These are phyloP conservation scores for Geoglossum glabrum DNA, from an alignment of 495 filamentous ascomycete genomes.

Conservation along the genomic window DNA sequence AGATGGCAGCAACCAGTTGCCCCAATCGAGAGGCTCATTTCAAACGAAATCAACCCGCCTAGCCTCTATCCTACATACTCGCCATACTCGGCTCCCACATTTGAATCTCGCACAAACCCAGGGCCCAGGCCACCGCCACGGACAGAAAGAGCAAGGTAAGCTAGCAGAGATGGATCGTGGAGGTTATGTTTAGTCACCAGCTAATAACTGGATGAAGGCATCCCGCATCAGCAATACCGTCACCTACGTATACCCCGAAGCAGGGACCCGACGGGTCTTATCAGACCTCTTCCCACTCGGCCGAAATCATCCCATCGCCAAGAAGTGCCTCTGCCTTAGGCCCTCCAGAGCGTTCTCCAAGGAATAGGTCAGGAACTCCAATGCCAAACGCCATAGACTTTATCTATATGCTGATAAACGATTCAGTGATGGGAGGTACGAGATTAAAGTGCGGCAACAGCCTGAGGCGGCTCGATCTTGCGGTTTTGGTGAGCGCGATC, in stretches of 20 bases:
- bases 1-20: neutral
- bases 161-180: neutral
- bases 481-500: slow-evolving; percentile 84
- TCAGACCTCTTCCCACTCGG: neutral
- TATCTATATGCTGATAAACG: neutral
- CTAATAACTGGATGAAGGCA: neutral
- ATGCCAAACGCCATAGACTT: neutral
- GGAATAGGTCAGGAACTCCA: neutral
- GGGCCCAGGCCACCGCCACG: neutral
- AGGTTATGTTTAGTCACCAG: neutral
- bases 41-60: neutral
- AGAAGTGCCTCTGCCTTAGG: neutral
- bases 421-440: slow-evolving; percentile 5
- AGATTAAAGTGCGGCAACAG: slow-evolving; percentile 67
- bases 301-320: neutral
- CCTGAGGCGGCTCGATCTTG: slow-evolving; percentile 78
- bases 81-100: neutral
- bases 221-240: neutral
- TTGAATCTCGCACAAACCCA: neutral
- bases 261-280: neutral
- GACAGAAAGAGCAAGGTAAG: neutral
- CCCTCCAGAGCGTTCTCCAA: neutral
- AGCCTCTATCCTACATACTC: neutral
- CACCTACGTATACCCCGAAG: neutral
- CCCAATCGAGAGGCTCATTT: neutral